Conservation (phyloP, 1,139 yeast species). For the Ashbya aceris region DNA sequence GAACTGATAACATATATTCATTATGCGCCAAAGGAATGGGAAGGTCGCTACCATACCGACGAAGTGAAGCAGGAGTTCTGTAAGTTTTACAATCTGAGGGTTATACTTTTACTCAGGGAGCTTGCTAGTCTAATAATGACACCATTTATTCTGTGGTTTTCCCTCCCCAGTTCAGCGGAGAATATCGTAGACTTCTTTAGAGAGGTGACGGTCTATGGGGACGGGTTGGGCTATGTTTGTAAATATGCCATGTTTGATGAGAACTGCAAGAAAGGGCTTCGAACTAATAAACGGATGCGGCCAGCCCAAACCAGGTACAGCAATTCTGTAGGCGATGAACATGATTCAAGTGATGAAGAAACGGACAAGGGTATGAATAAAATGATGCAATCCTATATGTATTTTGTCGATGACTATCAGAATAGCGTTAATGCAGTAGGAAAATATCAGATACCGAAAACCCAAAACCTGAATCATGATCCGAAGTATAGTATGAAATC, state of each 20-base stretch:
- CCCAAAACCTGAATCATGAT: background rate
- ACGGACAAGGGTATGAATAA: conserved; percentile 63
- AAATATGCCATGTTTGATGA: conserved; percentile 87
- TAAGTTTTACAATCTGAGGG: conserved; percentile 61
- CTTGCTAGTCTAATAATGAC: conserved; percentile 71
- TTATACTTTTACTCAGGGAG: conserved; percentile 68
- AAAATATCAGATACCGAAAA: conserved; percentile 26
- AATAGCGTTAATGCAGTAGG: conserved; percentile 32
- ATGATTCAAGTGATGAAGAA: conserved; percentile 33
- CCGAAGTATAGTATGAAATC: conserved; percentile 7
- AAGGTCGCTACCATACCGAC: conserved; percentile 71
- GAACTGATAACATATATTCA: conserved; percentile 83
- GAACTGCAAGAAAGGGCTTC: conserved; percentile 38
- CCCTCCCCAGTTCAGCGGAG: conserved; percentile 63
- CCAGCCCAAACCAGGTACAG: conserved; percentile 5
- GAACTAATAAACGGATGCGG: too few relatives aligned
- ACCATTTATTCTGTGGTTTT: conserved; percentile 81
- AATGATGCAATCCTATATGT: conserved; percentile 84
- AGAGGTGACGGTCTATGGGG: conserved; percentile 82
- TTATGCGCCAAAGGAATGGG: conserved; percentile 82
- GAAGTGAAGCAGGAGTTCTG: conserved; percentile 79
- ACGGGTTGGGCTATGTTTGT: conserved; percentile 91
- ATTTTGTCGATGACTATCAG: conserved; percentile 79
- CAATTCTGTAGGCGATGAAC: conserved; percentile 13
- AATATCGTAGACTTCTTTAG: conserved; percentile 81